phyloP scores from a whole-genome alignment of 768 basidiomycete genomes.

The Lentinula raphanica region DNA sequence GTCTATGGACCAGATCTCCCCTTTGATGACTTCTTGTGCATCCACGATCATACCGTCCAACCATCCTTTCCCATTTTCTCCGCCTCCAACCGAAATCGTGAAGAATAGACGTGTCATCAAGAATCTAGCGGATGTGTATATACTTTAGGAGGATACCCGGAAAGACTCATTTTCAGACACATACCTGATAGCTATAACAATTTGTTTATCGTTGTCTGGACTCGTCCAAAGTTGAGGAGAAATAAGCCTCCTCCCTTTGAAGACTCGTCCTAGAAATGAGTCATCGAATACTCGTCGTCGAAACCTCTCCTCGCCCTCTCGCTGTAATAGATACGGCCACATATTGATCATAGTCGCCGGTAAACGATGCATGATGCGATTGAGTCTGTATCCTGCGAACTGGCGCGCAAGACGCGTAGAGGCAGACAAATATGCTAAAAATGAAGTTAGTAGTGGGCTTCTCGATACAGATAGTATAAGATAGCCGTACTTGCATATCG shows the following conservation, averaged over 20 bases:
- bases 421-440: constrained; percentile 61
- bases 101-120: constrained; percentile 62
- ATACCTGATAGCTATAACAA: constrained; percentile 52
- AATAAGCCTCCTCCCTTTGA: constrained; percentile 31
- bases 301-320: constrained; percentile 36
- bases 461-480: constrained; percentile 3
- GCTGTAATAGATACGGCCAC: constrained; percentile 65
- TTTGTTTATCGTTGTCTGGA: constrained; percentile 55
- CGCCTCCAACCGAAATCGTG: constrained; percentile 46
- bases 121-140: too few relatives aligned
- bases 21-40: constrained; percentile 45
- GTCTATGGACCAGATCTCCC: constrained; percentile 59
- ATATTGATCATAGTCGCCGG: constrained; percentile 49
- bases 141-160: too few relatives aligned
- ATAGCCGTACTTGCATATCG: constrained; percentile 52
- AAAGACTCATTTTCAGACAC: constrained; percentile 7
- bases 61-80: constrained; percentile 27
- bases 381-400: constrained; percentile 49
- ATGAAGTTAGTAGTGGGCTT: not conserved
- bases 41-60: constrained; percentile 35
- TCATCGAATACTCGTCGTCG: constrained; percentile 35
- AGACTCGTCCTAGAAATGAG: constrained; percentile 46
- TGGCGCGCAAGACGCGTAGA: constrained; percentile 36
- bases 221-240: constrained; percentile 50
- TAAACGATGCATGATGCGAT: constrained; percentile 30